Base-by-base conservation (phyloP, 768 basidiomycete genomes). In the Leccinum barrowsii region DNA sequence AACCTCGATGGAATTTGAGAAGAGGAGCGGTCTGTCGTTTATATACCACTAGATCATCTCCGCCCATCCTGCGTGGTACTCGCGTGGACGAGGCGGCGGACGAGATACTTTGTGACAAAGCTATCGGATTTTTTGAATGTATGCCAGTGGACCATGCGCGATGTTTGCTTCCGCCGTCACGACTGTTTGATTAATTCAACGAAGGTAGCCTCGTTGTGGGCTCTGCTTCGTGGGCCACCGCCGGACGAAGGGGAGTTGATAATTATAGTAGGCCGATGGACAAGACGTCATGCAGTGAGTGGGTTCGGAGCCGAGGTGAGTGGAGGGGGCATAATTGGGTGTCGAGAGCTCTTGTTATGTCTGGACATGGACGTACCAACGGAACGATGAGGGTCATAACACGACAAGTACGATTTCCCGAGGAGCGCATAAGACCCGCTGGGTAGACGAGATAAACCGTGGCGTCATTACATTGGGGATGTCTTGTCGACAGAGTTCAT, bases 51-150 rank as follows among this genome's bases (percentile, higher is more conserved):
- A 17, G 12, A 40, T 30, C 7, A 21, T 37, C 22, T 35, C 15
- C 30, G 11, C 32, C 24, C 52, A 34, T 30, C 54, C 4, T 30
- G 44, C 15, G n/a, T 37, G 17, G 42, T 15, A 7, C 17, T 60
- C 56, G 57, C 57, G 54, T 66, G 59, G 55, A 52, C 49, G 62
- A 57, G 46, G 17, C 50, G 48, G 28, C 13, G 28, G 22, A 51
- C 15, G 30, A 19, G 50, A 32, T 10, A 12, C 10, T 34, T 34
- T n/a, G 10, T 12, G 30, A 50, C 11, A 22, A 32, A 35, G 17
- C 22, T 10, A 48, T 15, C 28, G 8, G 8, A 4, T 17, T 28
- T 19, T n/a, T 34, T 50, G 21, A 40, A 24, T 8, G 52, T 55
- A 61, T 57, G 22, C 22, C 22, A 22, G 22, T 22, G 57, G 61